Base-by-base conservation (phyloP, 805 yeast species). In the Maudiozyma barnettii region DNA sequence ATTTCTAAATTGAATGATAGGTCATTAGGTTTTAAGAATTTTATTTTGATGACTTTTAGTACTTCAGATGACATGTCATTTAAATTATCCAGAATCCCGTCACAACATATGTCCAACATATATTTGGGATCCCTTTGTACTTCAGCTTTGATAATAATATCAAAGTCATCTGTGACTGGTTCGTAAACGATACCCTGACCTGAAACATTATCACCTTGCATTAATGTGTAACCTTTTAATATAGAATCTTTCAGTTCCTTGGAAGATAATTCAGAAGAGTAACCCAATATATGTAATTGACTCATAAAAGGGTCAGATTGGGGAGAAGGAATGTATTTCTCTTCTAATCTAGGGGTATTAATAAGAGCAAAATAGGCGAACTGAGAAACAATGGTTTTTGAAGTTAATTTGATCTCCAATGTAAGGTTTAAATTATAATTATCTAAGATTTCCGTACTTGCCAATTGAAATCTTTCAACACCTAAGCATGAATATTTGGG, bases 401-500 rank as follows among this genome's bases (percentile, higher is more conserved):
- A 7, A n/a, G 36, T 5, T 4, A 45, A 29, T 5, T 46, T 10
- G 12, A 37, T 18, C 3, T 52, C 45, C 2, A 62, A 44, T 3
- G 41, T 23, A 19, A 57, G 41, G 38, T 57, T 35, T 36, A 64
- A 45, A 26, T 56, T 52, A 43, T 74, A 73, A 16, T 67, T 52
- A 4, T 65, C 56, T 20, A 86, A 59, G 35, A 84, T 76, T 10
- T 68, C 57, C 26, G 61, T 59, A 0, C 89, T 95, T 0, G 96
- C 95, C 35, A 78, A 64, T 49, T 73, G 67, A 63, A 90, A 90
- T 46, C 95, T 66, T 39, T 78, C 77, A 6, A 70, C 57, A 1
- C 95, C 96, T 50, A 73, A 68, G 44, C 71, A 70, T 26, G 89
- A 70, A 61, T 83, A 66, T 54, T 82, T 83, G 0, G 82, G 79